Evolutionary conservation across 2,329 filamentous ascomycete species (phyloP).

Genomic region (Colletotrichum lupini): DNA sequence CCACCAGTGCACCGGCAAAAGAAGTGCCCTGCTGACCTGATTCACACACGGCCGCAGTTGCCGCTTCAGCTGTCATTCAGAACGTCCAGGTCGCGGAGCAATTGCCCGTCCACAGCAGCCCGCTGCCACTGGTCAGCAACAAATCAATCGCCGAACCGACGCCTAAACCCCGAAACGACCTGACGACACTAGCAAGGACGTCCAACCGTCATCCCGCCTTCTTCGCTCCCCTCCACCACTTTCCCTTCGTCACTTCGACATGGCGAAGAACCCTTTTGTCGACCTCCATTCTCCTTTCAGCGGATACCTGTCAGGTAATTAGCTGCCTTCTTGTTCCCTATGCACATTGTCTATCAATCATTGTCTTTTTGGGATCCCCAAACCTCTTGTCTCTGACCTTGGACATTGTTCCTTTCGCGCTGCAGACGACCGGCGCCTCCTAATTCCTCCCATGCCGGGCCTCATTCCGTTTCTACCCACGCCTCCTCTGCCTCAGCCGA

Average conservation of each 20-base stretch:
- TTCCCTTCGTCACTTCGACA: conserved; percentile 18
- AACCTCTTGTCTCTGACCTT: conserved; percentile 12
- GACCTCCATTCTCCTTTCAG: conserved; percentile 13
- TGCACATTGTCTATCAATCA: background rate
- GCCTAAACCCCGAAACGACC: conserved; percentile 29
- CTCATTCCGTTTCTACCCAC: conserved; percentile 28
- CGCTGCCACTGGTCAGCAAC: background rate
- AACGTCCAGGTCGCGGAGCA: background rate
- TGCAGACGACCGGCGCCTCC: conserved; percentile 16
- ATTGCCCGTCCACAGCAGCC: background rate
- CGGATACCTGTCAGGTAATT: conserved; percentile 29
- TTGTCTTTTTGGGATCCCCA: background rate
- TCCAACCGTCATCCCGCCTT: conserved; percentile 28
- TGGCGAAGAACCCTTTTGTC: conserved; percentile 22
- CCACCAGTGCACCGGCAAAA: background rate
- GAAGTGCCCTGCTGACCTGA: background rate
- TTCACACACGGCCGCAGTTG: background rate
- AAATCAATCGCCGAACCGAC: conserved; percentile 25
- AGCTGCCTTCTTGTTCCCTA: background rate
- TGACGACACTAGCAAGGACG: conserved; percentile 10
- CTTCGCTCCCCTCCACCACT: background rate
- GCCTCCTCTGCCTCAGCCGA: conserved; percentile 23
- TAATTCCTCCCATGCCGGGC: conserved; percentile 30
- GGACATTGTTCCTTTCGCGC: background rate
- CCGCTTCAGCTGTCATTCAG: background rate